These are phyloP conservation scores for Apiospora aurea DNA, from an alignment of 2,329 filamentous ascomycete genomes.

Conservation along the genomic window DNA sequence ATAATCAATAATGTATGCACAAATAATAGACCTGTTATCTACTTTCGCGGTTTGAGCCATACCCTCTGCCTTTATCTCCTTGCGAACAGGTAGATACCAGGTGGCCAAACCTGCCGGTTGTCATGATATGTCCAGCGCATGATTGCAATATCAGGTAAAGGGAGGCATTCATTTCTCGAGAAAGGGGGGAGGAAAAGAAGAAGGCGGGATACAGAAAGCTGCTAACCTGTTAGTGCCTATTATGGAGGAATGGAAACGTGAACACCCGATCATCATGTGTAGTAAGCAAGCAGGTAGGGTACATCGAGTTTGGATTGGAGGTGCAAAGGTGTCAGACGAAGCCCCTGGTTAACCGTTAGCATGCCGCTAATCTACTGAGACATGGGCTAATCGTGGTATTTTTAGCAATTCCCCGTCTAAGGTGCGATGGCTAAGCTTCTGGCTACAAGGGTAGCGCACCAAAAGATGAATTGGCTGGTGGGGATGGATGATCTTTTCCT, in stretches of 20 bases:
- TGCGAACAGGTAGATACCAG: no score
- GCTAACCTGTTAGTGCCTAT: neutral
- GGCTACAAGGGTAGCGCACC: no score
- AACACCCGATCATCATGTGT: neutral
- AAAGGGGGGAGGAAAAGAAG: no score
- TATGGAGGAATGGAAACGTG: neutral
- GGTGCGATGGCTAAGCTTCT: no score
- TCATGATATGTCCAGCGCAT: no score
- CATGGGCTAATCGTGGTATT: neutral
- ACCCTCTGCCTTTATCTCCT: no score
- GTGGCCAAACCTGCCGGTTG: no score
- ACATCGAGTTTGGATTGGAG: neutral
- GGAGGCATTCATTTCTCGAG: neutral
- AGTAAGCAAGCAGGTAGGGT: neutral
- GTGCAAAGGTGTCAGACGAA: neutral
- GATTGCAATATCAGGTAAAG: neutral
- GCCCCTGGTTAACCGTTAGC: neutral
- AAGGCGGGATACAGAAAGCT: neutral
- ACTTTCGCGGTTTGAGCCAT: neutral
- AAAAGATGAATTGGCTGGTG: neutral
- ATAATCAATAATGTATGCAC: neutral
- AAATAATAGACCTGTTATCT: no score
- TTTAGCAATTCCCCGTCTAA: neutral
- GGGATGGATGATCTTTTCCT: neutral
- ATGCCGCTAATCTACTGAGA: no score